Evolutionary conservation across 164 flowering plant genomes (phyloP).

Genomic region (Aristolochia contorta): DNA sequence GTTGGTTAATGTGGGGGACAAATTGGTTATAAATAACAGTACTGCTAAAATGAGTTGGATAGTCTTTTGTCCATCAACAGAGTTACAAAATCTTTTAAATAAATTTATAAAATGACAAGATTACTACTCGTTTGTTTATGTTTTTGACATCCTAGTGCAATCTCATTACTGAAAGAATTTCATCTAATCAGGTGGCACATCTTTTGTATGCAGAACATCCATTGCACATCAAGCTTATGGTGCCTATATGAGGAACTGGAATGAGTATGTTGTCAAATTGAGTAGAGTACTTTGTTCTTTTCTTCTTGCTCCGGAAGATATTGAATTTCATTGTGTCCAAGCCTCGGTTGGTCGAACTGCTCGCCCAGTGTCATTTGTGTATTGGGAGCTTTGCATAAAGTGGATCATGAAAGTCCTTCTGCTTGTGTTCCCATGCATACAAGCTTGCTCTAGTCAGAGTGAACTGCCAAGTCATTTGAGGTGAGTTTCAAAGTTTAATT

Average conservation of each 20-base stretch:
- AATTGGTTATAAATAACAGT: no score
- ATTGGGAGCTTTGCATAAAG: slow-evolving; percentile 72
- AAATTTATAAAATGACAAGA: no score
- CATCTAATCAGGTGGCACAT: no score
- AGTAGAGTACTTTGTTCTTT: slow-evolving; percentile 69
- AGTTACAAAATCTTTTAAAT: no score
- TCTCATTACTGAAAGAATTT: no score
- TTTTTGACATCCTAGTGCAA: no score
- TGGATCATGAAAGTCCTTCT: slow-evolving; percentile 81
- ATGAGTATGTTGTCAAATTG: slow-evolving; percentile 53
- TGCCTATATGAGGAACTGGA: slow-evolving; percentile 43
- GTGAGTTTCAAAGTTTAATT: slow-evolving; percentile 20
- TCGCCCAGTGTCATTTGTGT: slow-evolving; percentile 39
- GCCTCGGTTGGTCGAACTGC: slow-evolving; percentile 31
- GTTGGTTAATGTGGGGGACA: no score
- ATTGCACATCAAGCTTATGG: slow-evolving; percentile 14
- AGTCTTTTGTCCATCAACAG: no score
- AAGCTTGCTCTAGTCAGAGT: slow-evolving; percentile 67
- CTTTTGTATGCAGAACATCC: slow-evolving; percentile 4
- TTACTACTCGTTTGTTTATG: no score
- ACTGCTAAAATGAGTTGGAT: no score
- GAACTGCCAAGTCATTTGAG: slow-evolving; percentile 62
- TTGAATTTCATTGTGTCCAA: slow-evolving; percentile 23
- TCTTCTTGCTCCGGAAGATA: slow-evolving; percentile 47
- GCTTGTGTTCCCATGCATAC: slow-evolving; percentile 71